Evolutionary conservation across 306 rosid genomes (phyloP).

Genomic region (Begonia peltatifolia): DNA sequence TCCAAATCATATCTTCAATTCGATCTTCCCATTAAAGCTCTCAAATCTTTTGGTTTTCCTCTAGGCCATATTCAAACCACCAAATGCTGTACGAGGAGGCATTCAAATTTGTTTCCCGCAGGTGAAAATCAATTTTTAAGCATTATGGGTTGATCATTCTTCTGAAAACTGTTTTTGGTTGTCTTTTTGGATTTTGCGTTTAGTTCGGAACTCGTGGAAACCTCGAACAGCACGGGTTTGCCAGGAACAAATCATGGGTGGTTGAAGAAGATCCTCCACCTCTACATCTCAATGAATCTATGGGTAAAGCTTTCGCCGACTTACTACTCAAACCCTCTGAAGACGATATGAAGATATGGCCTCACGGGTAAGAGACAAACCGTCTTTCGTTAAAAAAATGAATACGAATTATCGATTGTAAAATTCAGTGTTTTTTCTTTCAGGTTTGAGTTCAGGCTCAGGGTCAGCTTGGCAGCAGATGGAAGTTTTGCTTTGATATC

Average conservation of each 20-base stretch:
- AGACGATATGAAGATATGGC: constrained; percentile 77
- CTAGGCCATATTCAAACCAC: constrained; percentile 68
- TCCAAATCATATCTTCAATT: too few species aligned
- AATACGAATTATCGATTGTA: neutral
- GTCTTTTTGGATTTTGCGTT: constrained; percentile 5
- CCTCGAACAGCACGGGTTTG: constrained; percentile 81
- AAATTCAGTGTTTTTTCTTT: constrained; percentile 1
- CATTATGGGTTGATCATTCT: neutral
- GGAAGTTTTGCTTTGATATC: constrained; percentile 47
- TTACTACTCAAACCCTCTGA: constrained; percentile 62
- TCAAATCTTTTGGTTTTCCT: too few species aligned
- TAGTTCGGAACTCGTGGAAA: constrained; percentile 70
- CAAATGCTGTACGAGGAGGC: constrained; percentile 81
- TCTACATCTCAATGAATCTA: constrained; percentile 26
- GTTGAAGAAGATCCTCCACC: constrained; percentile 61
- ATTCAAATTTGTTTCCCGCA: constrained; percentile 91
- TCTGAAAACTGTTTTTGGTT: neutral
- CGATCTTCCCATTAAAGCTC: too few species aligned
- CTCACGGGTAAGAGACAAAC: constrained; percentile 34
- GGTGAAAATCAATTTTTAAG: constrained; percentile 17
- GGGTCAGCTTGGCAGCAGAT: constrained; percentile 51
- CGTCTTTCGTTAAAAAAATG: constrained; percentile 15
- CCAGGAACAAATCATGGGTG: constrained; percentile 61
- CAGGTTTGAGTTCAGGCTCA: constrained; percentile 85
- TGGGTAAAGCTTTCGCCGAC: constrained; percentile 41